phyloP scores from a whole-genome alignment of 164 flowering plant species.

The Stephania yunnanensis region DNA sequence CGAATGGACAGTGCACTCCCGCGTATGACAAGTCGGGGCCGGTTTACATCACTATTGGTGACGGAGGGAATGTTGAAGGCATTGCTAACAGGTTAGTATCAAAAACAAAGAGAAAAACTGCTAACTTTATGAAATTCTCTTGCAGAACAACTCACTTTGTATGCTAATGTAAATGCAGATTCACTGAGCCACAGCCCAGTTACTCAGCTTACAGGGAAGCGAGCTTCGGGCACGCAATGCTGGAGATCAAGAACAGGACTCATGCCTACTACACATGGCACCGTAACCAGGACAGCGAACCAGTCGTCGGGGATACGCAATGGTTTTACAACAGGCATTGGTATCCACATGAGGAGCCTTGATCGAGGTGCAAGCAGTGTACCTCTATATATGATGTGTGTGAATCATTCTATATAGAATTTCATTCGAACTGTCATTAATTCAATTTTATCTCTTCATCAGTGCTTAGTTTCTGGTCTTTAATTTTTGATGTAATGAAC shows the following conservation, averaged over 20 bases:
- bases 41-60: slow-evolving; percentile 42
- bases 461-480: too few species aligned
- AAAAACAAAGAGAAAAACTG: background rate
- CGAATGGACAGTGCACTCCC: slow-evolving; percentile 33
- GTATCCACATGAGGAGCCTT: slow-evolving; percentile 25
- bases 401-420: background rate
- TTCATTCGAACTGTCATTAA: background rate
- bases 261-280: slow-evolving; percentile 58
- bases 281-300: slow-evolving; percentile 40
- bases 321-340: slow-evolving; percentile 44
- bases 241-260: slow-evolving; percentile 51
- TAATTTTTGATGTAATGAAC: too few species aligned
- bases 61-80: slow-evolving; percentile 55
- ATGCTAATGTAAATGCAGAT: slow-evolving; percentile 20
- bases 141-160: background rate
- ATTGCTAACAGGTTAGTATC: slow-evolving; percentile 29
- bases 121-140: background rate
- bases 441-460: too few species aligned
- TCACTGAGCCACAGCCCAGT: slow-evolving; percentile 46
- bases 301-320: slow-evolving; percentile 35
- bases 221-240: slow-evolving; percentile 46
- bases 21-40: slow-evolving; percentile 36
- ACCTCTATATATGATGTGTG: background rate
- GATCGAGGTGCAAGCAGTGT: slow-evolving; percentile 3
- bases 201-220: slow-evolving; percentile 57